Evolutionary conservation across 306 rosid genomes (phyloP), one percentile per base, ranked within the genome.

Genomic region (Acmispon strigosus): DNA sequence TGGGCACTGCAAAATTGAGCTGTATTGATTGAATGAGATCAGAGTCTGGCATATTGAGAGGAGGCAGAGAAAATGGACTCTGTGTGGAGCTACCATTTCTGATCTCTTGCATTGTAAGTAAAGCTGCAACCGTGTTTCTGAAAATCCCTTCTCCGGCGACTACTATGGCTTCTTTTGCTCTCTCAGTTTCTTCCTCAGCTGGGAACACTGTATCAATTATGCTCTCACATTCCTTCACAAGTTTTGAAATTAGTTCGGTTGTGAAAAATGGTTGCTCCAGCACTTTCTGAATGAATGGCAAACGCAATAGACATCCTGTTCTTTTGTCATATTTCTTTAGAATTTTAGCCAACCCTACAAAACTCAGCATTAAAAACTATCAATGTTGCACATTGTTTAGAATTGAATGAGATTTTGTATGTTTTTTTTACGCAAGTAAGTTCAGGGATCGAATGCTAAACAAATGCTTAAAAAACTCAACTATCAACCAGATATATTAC

Each of bases 301-400:
- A 62, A 4, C 97, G 86, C 22, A 90, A 32, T 2, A 90, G 72
- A 1, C 89, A 85, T 0, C 97, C 97, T 13, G 94, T 93, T 16
- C 94, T 79, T 83, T 93, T 90, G 83, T 93, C 98, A 47, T 93
- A 88, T 60, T 93, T 93, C 86, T 93, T 93, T 77, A 93, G 37
- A 77, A 93, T 90, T 56, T 93, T 93, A 12, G 87, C 98, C 82
- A 93, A 70, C 29, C 98, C 98, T 93, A 18, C 50, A 64, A 32
- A 15, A n/a, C 1, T 13, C 18, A 64, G 8, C 37, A 32, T 27
- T 27, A 27, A 27, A 27, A 27, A 6, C 8, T 32, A 32, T 32
- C 37, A 32, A 32, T 32, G n/a, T n/a, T n/a, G 8, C 37, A 32
- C 37, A 32, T 32, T 32, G 37, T 32, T 6, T 32, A 32, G n/a